phyloP scores from a whole-genome alignment of 2,329 filamentous ascomycete species.

The Rhinocladiella similis region DNA sequence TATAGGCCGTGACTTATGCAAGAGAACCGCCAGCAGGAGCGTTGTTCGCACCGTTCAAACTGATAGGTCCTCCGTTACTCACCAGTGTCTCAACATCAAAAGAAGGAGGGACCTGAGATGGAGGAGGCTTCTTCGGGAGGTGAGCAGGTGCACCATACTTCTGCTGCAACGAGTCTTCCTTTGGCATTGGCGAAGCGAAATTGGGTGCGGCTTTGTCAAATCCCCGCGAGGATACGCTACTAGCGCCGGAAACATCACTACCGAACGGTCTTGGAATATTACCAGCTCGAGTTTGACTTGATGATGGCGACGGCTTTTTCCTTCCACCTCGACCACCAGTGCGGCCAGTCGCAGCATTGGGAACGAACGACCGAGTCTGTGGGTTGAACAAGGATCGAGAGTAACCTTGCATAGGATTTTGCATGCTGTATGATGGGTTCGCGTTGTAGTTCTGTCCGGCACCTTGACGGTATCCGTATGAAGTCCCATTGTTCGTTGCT shows the following conservation, averaged over 20 bases:
- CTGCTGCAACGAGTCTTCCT: constrained; percentile 32
- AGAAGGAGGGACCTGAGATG: constrained; percentile 40
- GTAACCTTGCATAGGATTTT: constrained; percentile 82
- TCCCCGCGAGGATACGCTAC: constrained; percentile 6
- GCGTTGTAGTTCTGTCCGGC: constrained; percentile 70
- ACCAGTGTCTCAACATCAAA: constrained; percentile 39
- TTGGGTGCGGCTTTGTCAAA: constrained; percentile 18
- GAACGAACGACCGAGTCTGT: constrained; percentile 89
- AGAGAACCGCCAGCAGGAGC: background rate
- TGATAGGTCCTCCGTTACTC: background rate
- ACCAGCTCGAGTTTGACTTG: constrained; percentile 31
- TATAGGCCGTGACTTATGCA: background rate
- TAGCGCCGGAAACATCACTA: constrained; percentile 5
- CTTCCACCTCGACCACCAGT: constrained; percentile 35
- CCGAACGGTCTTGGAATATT: constrained; percentile 5
- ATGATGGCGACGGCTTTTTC: constrained; percentile 27
- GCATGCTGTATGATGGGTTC: constrained; percentile 34
- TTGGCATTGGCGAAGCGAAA: constrained; percentile 11
- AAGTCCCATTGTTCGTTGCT: constrained; percentile 38
- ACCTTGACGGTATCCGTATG: constrained; percentile 79
- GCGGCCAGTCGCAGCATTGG: constrained; percentile 50
- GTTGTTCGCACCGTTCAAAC: background rate
- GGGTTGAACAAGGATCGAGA: constrained; percentile 88
- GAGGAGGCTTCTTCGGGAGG: constrained; percentile 52
- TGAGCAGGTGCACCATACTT: constrained; percentile 54